Evolutionary conservation across 352 stramenopile genomes (phyloP), one percentile per base, ranked within the genome.

Genomic region (Bremia lactucae): DNA sequence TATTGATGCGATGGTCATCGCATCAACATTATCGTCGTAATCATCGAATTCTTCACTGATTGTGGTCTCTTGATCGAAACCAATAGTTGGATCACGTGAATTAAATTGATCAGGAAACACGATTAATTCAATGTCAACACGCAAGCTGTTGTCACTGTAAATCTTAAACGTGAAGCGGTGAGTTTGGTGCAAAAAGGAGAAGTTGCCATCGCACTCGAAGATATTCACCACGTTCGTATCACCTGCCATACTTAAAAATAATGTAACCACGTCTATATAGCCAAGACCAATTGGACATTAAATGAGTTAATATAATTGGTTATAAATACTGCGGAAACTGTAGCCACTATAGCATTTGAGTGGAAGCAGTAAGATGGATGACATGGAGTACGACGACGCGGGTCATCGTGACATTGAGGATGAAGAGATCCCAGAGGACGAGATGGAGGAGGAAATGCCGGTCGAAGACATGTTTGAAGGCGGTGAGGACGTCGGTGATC

Each of bases 381-480:
- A 91, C 59, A 83, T 83, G 69, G 78, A 91, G 23, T 88, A 87
- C 43, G 79, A 91, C 55, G 72, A 88, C 60, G 79, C 63, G 2
- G 70, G 55, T 31, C 59, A 70, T 63, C 69, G 78, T 62, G 78
- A 87, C 16, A 84, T 89, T 44, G 79, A 91, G 36, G 73, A 92
- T 44, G 79, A 92, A 39, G 78, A 91, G 49, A 62, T 84, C 31
- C 70, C 69, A 0, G 79, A 92, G 57, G 79, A 89, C 25, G 57
- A 66, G 24, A 15, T 62, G 36, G 57, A 89, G 48, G 76, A 89
- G 45, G 79, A 89, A 24, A 62, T 83, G n/a, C 52, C 81, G 6
- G 70, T 76, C 23, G 72, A 88, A 15, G 76, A 88, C 26, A 20
- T 86, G 36, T 84, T 72, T 55, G 76, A 88, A 31, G 74, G 67